Base-by-base conservation (phyloP, 768 basidiomycete species). In the Boletus reticulatus region DNA sequence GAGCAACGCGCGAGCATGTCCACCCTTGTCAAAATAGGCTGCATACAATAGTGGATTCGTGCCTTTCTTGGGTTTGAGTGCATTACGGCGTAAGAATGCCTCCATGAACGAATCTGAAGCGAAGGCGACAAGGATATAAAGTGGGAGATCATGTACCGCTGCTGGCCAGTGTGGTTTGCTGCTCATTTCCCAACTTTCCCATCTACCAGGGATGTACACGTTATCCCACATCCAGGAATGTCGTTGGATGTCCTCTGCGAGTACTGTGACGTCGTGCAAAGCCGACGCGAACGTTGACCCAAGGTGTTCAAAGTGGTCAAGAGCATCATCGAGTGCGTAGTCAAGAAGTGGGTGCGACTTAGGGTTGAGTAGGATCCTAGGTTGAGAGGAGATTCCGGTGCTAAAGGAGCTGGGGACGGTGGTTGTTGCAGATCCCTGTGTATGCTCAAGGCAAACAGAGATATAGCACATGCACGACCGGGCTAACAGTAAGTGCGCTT, bases 401-500 rank as follows among this genome's bases (percentile, higher is more conserved):
- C 22, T n/a, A 16, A n/a, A n/a, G n/a, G 47, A 24, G 47, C 13
- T 17, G 34, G 31, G 20, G 31, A 16, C 5, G 2, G 8, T 13
- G 41, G 9, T 13, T 6, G 7, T n/a, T n/a, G n/a, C n/a, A n/a
- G n/a, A n/a, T n/a, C n/a, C n/a, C 7, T 27, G 37, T 8, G 11
- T 37, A 19, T 11, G 16, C 17, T 11, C 27, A 13, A 55, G 48
- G 34, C 48, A 51, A 22, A 55, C 31, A 13, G 53, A 55, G 4
- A 55, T 29, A 22, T 55, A 55, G 27, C 48, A 55, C 48, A 55
- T 50, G 48, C 48, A 55, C 4, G 42, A 50, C 14, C n/a, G 48
- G 2, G 27, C 32, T 12, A 55, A 14, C 13, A 16, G 34, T 8
- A 51, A 10, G 34, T 55, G 48, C 14, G 53, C 53, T 14, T 1